Evolutionary conservation across 306 rosid genomes (phyloP).

Genomic region (Bauhinia variegata): DNA sequence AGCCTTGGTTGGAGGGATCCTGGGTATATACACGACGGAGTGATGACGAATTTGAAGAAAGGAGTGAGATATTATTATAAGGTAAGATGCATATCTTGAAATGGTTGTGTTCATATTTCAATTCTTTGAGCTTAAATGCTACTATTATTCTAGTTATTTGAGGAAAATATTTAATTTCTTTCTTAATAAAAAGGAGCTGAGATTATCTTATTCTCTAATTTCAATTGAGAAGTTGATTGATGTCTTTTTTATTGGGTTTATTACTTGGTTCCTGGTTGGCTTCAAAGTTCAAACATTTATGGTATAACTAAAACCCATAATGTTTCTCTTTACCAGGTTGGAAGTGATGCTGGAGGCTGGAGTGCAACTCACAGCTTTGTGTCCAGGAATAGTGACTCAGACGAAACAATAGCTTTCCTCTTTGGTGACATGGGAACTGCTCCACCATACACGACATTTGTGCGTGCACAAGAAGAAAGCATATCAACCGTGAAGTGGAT

Average conservation of each 20-base stretch:
- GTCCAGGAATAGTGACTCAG: slow-evolving; percentile 64
- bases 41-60: slow-evolving; percentile 61
- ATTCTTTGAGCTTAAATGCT: not conserved
- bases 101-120: not conserved
- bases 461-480: slow-evolving; percentile 83
- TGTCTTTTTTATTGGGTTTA: not conserved
- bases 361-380: slow-evolving; percentile 67
- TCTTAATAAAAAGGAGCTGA: not conserved
- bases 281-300: not conserved
- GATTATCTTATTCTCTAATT: not conserved
- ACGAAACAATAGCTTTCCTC: slow-evolving; percentile 80
- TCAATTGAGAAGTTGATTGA: not conserved
- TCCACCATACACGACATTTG: slow-evolving; percentile 73
- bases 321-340: slow-evolving; percentile 52
- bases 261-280: not conserved
- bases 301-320: not conserved
- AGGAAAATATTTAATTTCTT: not conserved
- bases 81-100: slow-evolving; percentile 38
- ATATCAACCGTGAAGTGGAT: slow-evolving; percentile 83
- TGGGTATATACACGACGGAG: slow-evolving; percentile 76
- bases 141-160: not conserved
- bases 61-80: slow-evolving; percentile 69
- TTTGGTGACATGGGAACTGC: slow-evolving; percentile 94
- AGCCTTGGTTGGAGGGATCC: slow-evolving; percentile 92
- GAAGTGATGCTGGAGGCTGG: slow-evolving; percentile 84